Evolutionary conservation across 2,329 filamentous ascomycete genomes (phyloP).

Genomic region (Pyricularia sp.): DNA sequence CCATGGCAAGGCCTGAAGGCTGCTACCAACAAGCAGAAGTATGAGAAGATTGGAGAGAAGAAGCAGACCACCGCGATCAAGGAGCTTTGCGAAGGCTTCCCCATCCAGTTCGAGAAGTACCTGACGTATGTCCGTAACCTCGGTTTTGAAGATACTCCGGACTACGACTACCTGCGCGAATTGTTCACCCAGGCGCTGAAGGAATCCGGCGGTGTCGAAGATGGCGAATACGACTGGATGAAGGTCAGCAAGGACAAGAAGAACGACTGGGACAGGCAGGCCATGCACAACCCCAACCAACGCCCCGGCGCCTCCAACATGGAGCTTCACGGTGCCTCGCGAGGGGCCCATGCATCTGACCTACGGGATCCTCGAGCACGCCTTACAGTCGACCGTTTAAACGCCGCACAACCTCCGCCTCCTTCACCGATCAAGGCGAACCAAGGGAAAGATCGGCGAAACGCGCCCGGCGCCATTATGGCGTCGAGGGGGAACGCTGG

Average conservation of each 20-base stretch:
- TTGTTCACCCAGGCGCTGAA: conserved; percentile 82
- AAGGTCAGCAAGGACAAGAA: conserved; percentile 74
- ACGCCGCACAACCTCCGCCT: conserved; percentile 81
- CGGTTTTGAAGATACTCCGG: conserved; percentile 98
- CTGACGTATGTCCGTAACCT: conserved; percentile 98
- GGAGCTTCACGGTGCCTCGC: conserved; percentile 66
- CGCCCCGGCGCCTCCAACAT: conserved; percentile 72
- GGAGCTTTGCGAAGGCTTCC: conserved; percentile 96
- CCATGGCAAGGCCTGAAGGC: conserved; percentile 98
- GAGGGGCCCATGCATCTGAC: conserved; percentile 50
- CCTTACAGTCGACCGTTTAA: conserved; percentile 79
- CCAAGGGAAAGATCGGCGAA: conserved; percentile 63
- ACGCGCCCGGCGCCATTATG: conserved; percentile 58
- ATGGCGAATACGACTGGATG: conserved; percentile 99
- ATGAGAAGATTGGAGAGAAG: conserved; percentile 99
- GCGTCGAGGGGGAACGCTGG: conserved; percentile 65
- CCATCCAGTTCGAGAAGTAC: conserved; percentile 99
- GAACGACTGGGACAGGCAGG: conserved; percentile 63
- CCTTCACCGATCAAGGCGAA: conserved; percentile 73
- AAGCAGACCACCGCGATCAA: conserved; percentile 99
- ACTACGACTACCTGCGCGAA: conserved; percentile 99
- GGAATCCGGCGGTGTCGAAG: conserved; percentile 86
- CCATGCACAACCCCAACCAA: conserved; percentile 63
- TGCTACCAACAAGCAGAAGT: conserved; percentile 99
- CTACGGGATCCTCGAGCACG: conserved; percentile 40